These are phyloP conservation scores for Kodamaea leandrae DNA, from an alignment of 805 yeast genomes.

Conservation along the genomic window DNA sequence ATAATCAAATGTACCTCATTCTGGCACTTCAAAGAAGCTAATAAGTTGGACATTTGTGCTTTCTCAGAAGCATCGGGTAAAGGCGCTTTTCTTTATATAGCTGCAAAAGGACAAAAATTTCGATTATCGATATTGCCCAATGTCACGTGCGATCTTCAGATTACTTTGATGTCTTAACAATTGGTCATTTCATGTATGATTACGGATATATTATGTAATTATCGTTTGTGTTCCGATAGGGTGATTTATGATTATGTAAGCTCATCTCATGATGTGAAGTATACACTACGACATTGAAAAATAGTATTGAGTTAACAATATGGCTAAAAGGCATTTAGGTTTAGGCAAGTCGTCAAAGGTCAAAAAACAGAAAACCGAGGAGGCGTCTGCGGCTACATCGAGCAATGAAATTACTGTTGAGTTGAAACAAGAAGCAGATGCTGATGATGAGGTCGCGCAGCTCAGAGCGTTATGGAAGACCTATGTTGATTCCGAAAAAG, in stretches of 20 bases:
- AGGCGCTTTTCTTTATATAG: slow-evolving; percentile 2
- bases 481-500: slow-evolving; percentile 53
- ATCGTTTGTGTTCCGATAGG: not conserved
- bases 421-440: slow-evolving; percentile 64
- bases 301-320: slow-evolving; percentile 3
- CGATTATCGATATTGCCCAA: slow-evolving; percentile 12
- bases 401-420: slow-evolving; percentile 50
- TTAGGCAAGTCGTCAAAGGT: slow-evolving; percentile 31
- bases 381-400: slow-evolving; percentile 14
- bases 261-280: not conserved
- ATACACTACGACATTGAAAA: not conserved
- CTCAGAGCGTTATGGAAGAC: slow-evolving; percentile 70
- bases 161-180: not conserved
- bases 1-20: slow-evolving; percentile 58
- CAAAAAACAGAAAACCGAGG: slow-evolving; percentile 24
- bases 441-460: slow-evolving; percentile 78
- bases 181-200: not conserved
- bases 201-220: too few relatives aligned
- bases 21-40: slow-evolving; percentile 44
- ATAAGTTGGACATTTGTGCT: slow-evolving; percentile 18
- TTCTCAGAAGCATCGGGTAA: not conserved
- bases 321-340: slow-evolving; percentile 38
- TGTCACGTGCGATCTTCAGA: slow-evolving; percentile 15
- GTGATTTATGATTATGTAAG: not conserved
- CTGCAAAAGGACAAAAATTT: slow-evolving; percentile 2